These are phyloP conservation scores for Isabelozyma gotoi DNA, from an alignment of 805 yeast genomes.

Conservation along the genomic window DNA sequence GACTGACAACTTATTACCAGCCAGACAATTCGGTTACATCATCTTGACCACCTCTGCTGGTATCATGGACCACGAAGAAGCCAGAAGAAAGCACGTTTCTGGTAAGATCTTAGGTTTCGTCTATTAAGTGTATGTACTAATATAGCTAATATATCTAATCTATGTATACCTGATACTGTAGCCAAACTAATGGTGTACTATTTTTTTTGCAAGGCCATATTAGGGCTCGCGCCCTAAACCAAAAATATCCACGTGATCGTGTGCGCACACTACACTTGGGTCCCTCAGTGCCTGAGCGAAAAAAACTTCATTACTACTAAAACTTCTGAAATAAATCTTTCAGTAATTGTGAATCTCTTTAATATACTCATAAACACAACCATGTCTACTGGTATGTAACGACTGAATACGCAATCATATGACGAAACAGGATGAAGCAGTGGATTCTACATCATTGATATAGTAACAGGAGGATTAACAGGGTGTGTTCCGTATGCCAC, in stretches of 20 bases:
- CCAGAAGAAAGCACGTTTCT: conserved; percentile 99
- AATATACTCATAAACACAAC: conserved; percentile 7
- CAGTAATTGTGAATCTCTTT: neutral
- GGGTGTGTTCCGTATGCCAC: too few species aligned
- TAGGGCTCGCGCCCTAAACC: neutral
- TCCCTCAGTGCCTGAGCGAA: neutral
- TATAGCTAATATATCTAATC: neutral
- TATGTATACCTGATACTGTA: neutral
- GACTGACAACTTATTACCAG: conserved; percentile 98
- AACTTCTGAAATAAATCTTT: neutral
- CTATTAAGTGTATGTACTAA: conserved; percentile 53
- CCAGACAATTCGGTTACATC: conserved; percentile 98
- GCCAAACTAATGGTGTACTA: neutral
- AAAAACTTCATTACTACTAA: neutral
- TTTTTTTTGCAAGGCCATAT: neutral
- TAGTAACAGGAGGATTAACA: too few species aligned
- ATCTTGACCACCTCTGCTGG: conserved; percentile 99
- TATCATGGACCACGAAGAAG: conserved; percentile 99
- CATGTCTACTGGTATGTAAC: conserved; percentile 37
- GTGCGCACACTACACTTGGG: neutral
- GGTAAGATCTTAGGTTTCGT: conserved; percentile 99
- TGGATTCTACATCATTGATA: too few species aligned
- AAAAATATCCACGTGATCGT: neutral
- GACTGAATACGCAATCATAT: neutral
- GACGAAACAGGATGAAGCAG: neutral